Conservation (phyloP, 139 green algal species). For the Volvox reticuliferus region DNA sequence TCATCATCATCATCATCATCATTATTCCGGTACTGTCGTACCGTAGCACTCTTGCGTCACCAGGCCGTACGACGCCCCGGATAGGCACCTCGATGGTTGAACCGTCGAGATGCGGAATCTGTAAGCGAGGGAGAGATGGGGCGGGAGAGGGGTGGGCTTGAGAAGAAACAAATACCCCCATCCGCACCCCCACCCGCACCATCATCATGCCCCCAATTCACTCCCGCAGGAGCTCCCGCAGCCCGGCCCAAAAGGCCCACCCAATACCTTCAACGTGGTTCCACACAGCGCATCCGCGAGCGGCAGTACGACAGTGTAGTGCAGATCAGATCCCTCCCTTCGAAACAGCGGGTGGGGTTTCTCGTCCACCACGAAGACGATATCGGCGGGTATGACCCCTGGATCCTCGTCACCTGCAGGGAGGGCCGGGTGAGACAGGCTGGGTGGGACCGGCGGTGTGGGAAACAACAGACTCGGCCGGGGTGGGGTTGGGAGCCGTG, state of each 20-base stretch:
- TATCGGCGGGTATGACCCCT: conserved; percentile 83
- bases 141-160: neutral
- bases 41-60: conserved; percentile 55
- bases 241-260: neutral
- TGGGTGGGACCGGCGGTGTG: neutral
- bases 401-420: conserved; percentile 83
- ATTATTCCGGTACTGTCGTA: conserved; percentile 11
- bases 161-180: no score
- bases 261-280: conserved; percentile 47
- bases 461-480: neutral
- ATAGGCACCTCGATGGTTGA: conserved; percentile 66
- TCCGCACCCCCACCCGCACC: no score
- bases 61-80: conserved; percentile 61
- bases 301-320: conserved; percentile 54
- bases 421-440: neutral
- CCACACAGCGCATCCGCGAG: conserved; percentile 59
- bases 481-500: neutral
- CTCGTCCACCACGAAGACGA: conserved; percentile 94
- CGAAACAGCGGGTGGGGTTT: conserved; percentile 89
- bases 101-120: conserved; percentile 76
- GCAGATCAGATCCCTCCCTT: conserved; percentile 91
- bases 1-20: no score
- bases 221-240: neutral
- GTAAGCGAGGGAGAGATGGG: neutral
- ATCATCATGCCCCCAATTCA: no score